Evolutionary conservation across 495 filamentous ascomycete genomes (phyloP).

Genomic region (Aspergillus diversus): DNA sequence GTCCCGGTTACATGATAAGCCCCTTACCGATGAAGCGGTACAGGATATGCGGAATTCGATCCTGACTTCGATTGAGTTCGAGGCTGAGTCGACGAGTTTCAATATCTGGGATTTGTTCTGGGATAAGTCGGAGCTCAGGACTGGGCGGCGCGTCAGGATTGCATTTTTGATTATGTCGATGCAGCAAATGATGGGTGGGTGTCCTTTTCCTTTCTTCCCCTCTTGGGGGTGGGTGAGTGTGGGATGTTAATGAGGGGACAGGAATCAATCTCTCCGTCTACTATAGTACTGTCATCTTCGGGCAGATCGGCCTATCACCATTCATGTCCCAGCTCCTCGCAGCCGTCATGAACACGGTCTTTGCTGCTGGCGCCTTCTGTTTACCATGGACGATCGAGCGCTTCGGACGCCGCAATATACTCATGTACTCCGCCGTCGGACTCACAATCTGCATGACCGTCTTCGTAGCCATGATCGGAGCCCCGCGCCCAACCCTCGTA

Average conservation of each 20-base stretch:
- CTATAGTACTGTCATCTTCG: slow-evolving; percentile 35
- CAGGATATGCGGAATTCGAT: slow-evolving; percentile 2
- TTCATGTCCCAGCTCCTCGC: slow-evolving; percentile 33
- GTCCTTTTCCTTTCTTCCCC: background rate
- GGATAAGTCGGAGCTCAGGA: slow-evolving; percentile 29
- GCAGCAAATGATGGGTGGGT: slow-evolving; percentile 34
- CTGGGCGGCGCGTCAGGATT: slow-evolving; percentile 32
- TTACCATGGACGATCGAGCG: slow-evolving; percentile 27
- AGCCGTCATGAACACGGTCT: slow-evolving; percentile 31
- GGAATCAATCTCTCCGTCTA: slow-evolving; percentile 34
- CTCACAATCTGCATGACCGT: slow-evolving; percentile 29
- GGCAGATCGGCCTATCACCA: slow-evolving; percentile 30
- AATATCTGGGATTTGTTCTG: slow-evolving; percentile 25
- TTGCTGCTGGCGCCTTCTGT: slow-evolving; percentile 17
- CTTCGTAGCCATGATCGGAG: slow-evolving; percentile 26
- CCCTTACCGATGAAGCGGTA: slow-evolving; percentile 18
- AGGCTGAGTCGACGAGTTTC: slow-evolving; percentile 17
- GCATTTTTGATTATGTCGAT: slow-evolving; percentile 31
- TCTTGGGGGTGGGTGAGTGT: too few species aligned
- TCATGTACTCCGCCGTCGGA: slow-evolving; percentile 29
- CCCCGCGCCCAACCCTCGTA: slow-evolving; percentile 18
- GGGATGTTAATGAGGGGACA: background rate
- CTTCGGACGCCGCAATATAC: slow-evolving; percentile 31
- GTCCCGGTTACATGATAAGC: slow-evolving; percentile 28
- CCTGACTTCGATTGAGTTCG: background rate